phyloP scores from a whole-genome alignment of 2,329 filamentous ascomycete species.

The Diaporthe eres region DNA sequence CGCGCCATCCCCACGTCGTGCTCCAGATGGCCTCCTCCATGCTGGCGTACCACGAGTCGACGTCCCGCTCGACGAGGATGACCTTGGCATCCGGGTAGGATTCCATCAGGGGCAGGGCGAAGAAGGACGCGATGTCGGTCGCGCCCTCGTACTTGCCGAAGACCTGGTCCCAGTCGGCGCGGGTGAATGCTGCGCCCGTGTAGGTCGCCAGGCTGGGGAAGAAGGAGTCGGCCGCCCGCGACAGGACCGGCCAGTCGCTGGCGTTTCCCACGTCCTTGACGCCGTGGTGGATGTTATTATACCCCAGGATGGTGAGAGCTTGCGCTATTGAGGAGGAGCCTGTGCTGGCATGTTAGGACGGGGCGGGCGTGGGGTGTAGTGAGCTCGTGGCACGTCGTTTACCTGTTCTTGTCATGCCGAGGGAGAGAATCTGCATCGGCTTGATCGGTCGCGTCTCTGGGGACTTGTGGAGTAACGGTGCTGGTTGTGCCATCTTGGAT shows the following conservation, averaged over 20 bases:
- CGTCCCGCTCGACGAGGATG: constrained; percentile 53
- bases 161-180: constrained; percentile 38
- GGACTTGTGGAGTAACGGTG: not conserved
- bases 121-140: constrained; percentile 39
- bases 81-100: constrained; percentile 61
- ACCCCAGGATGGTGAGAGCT: constrained; percentile 34
- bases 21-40: constrained; percentile 42
- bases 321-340: constrained; percentile 12
- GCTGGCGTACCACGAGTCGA: constrained; percentile 50
- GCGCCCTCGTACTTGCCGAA: constrained; percentile 35
- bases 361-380: not conserved
- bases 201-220: constrained; percentile 35
- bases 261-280: constrained; percentile 36
- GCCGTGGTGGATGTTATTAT: constrained; percentile 34
- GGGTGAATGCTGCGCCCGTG: constrained; percentile 31
- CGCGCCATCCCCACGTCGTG: constrained; percentile 34
- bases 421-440: constrained; percentile 21
- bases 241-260: constrained; percentile 37
- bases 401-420: constrained; percentile 24
- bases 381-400: not conserved
- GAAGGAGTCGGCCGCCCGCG: constrained; percentile 38
- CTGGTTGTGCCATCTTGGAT: not conserved
- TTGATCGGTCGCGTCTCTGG: not conserved
- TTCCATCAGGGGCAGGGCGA: constrained; percentile 53
- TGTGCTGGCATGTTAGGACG: not conserved